phyloP scores from a whole-genome alignment of 129 eudicot species.

The Logfia minima region DNA sequence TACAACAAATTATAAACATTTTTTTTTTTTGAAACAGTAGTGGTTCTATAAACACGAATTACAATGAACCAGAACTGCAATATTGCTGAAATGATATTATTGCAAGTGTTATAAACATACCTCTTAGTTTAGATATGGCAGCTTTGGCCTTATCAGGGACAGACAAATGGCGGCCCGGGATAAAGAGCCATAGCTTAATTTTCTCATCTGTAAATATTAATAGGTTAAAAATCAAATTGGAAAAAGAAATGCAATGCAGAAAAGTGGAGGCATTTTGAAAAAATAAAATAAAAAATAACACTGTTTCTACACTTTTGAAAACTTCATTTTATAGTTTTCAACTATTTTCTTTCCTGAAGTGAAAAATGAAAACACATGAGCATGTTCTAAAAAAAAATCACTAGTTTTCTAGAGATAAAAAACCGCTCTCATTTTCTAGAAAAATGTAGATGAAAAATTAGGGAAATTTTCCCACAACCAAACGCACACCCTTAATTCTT shows the following conservation, averaged over 20 bases:
- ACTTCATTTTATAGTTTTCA: not conserved
- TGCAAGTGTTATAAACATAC: constrained; percentile 29
- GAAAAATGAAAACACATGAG: not conserved
- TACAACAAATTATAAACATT: constrained; percentile 29
- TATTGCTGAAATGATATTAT: not conserved
- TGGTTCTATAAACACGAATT: constrained; percentile 2
- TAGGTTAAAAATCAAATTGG: constrained; percentile 1
- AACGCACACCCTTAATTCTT: not conserved
- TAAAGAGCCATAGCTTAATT: constrained; percentile 97
- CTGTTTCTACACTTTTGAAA: not conserved
- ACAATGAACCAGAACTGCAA: constrained; percentile 10
- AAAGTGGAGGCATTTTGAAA: not conserved
- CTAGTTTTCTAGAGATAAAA: too few relatives aligned
- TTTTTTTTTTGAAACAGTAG: too few relatives aligned
- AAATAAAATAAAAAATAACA: too few relatives aligned
- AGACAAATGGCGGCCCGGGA: constrained; percentile 80
- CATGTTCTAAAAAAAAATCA: too few relatives aligned
- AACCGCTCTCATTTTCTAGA: too few relatives aligned
- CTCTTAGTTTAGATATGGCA: constrained; percentile 78
- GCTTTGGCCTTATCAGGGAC: constrained; percentile 73
- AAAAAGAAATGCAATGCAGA: not conserved
- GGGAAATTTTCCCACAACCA: not conserved
- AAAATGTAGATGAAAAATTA: too few relatives aligned
- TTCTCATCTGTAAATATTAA: constrained; percentile 65
- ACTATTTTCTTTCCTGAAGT: not conserved